Percentiles rank a stretch among this genome's conserved stretches.
Evolutionary conservation across 2,329 filamentous ascomycete species (phyloP).

Genomic region (Talaromyces sp.): DNA sequence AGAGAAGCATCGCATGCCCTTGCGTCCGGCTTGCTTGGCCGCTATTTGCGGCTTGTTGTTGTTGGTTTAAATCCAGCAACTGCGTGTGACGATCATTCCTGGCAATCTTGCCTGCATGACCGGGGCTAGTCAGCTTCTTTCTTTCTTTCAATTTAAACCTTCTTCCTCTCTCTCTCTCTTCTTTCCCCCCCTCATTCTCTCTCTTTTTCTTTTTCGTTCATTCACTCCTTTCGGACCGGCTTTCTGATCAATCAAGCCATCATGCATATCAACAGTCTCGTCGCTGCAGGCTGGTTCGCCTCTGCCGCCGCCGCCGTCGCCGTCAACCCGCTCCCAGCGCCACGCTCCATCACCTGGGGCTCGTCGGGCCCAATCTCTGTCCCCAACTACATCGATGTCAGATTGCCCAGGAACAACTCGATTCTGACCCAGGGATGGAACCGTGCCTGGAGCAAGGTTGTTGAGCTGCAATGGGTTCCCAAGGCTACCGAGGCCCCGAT

Average conservation of each 20-base stretch:
- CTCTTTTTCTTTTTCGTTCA: not conserved
- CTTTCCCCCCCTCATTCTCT: not conserved
- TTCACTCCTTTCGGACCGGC: not conserved
- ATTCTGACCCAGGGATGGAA: slow-evolving; percentile 47
- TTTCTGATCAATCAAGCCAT: not conserved
- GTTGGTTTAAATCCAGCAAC: not conserved
- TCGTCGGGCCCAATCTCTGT: slow-evolving; percentile 46
- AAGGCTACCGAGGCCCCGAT: slow-evolving; percentile 51
- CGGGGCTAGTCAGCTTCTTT: not conserved
- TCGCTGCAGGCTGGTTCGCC: slow-evolving; percentile 29
- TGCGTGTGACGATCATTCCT: slow-evolving; percentile 1
- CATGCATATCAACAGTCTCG: slow-evolving; percentile 12
- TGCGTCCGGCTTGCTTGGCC: not conserved
- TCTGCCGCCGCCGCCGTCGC: slow-evolving; percentile 40
- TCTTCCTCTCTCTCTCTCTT: not conserved
- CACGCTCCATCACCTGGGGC: slow-evolving; percentile 51
- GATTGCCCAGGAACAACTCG: slow-evolving; percentile 27
- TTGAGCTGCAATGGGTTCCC: slow-evolving; percentile 51
- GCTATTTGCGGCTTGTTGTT: not conserved
- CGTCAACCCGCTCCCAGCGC: slow-evolving; percentile 53
- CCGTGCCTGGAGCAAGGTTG: slow-evolving; percentile 47
- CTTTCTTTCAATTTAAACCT: not conserved
- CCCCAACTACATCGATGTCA: slow-evolving; percentile 33
- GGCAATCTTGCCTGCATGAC: not conserved
- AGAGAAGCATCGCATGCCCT: not conserved